Base-by-base conservation (phyloP, 2,329 filamentous ascomycete species). In the Neofusicoccum kwambonambiense region DNA sequence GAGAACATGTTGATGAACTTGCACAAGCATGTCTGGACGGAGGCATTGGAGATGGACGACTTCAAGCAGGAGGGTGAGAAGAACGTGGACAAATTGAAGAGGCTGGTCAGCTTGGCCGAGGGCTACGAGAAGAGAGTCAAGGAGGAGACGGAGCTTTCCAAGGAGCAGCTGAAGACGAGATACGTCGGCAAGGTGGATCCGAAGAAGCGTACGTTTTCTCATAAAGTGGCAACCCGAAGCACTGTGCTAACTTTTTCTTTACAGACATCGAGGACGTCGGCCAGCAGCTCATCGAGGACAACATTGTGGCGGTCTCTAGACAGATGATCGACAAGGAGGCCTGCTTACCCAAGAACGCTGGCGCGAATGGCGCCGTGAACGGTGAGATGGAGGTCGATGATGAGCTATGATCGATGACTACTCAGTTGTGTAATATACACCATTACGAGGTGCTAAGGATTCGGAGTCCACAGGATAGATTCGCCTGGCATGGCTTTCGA, bases 1-100 rank as follows among this genome's bases (percentile, higher is more conserved):
- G 96, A 99, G 84, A 98, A 97, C 80, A 99, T 99, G 95, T 81
- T 99, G 73, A 99, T 99, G 96, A 99, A 99, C 77, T 83, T 99
- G 70, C 95, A 99, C 86, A 99, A 99, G 85, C 95, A 98, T 71
- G 93, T 97, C 50, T 99, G 95, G 95, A 99, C 96, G 0, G 95
- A 99, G 79, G 95, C 94, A 4, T 80, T 99, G 69, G 88, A 97
- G 77, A 98, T 99, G 93, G 91, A 94, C 67, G 93, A 98, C 79
- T 99, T 99, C 85, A 87, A 89, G 69, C 82, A 87, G 65, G 94
- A 98, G 76, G 92, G 89, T 64, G 84, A 88, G 69, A 88, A 90
- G 77, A 99, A 97, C 77, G 91, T 93, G 76, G 93, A 96, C 64
- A 87, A 90, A 68, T 85, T 99, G 78, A 86, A 97, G 82, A 78